Evolutionary conservation across 176 grass and related monocot genomes (phyloP).

Genomic region (Typha latifolia): DNA sequence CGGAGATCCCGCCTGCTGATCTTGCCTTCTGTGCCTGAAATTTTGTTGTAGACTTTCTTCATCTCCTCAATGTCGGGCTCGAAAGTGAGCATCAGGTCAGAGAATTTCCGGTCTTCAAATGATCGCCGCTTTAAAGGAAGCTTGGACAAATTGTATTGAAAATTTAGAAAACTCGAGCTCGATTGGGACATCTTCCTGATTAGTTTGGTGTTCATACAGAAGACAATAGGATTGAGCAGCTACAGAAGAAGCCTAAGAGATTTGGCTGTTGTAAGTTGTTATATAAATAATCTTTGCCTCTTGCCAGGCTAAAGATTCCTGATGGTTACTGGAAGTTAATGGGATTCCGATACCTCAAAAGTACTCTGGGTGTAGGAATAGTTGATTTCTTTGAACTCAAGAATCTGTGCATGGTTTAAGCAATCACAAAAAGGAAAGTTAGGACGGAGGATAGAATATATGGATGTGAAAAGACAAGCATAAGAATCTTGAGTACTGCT

Average conservation of each 20-base stretch:
- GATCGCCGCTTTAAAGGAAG: conserved; percentile 27
- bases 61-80: conserved; percentile 52
- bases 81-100: conserved; percentile 33
- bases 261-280: background rate
- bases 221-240: background rate
- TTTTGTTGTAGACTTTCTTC: conserved; percentile 44
- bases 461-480: conserved; percentile 10
- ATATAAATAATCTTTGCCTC: background rate
- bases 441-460: conserved; percentile 28
- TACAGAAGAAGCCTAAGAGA: background rate
- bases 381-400: conserved; percentile 1
- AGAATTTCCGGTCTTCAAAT: conserved; percentile 27
- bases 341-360: conserved; percentile 29
- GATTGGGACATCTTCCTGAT: conserved; percentile 33
- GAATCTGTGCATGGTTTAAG: conserved; percentile 7
- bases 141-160: conserved; percentile 60
- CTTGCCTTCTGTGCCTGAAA: conserved; percentile 18
- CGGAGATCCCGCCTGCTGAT: conserved; percentile 28
- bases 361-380: conserved; percentile 3
- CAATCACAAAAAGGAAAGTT: conserved; percentile 20
- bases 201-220: background rate
- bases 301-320: conserved; percentile 18
- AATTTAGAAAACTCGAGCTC: conserved; percentile 36
- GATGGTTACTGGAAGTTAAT: conserved; percentile 41
- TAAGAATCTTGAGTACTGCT: conserved; percentile 33